Base-by-base conservation (phyloP, 2,329 filamentous ascomycete genomes). In the Aspergillus transmontanensis region DNA sequence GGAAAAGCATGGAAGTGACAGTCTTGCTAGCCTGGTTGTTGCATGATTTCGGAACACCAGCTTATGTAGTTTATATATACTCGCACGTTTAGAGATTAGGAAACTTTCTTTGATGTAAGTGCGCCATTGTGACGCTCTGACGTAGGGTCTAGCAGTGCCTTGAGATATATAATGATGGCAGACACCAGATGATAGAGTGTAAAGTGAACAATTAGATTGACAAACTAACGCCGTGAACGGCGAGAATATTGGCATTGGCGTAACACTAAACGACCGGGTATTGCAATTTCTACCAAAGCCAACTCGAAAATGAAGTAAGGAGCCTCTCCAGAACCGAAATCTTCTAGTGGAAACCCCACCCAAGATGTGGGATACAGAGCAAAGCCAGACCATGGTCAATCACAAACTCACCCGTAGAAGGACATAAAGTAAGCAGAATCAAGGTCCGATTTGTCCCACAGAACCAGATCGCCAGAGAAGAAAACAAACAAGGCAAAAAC, bases 321-420 rank as follows among this genome's bases (percentile, higher is more conserved):
- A 41, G 43, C 26, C 63, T 66, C 34, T 67, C 58, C 34, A 69
- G 58, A 23, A 62, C 61, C 63, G 61, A 50, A 68, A 71, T 46
- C 62, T 66, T 55, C 51, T 55, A 55, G 51, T 55, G 51, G 51
- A 55, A 55, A 36, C 21, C 51, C 51, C 51, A 55, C 51, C 51
- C 51, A 55, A 39, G 19, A 16, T 39, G 51, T 55, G 51, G 51
- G 30, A 55, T 39, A 39, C 32, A 39, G 21, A 55, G 36, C 32
- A 39, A 26, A 55, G n/a, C 51, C 51, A 55, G 51, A 55, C 51
- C 51, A 51, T 32, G 48, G 30, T 55, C n/a, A 55, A 39, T 55
- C 51, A 39, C n/a, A 36, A 39, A 55, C 51, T 39, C n/a, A 36
- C 34, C 51, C 51, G 34, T 32, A 51, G 28, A 32, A 55, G n/a